Evolutionary conservation across 1,284 basidiomycete species (phyloP), one percentile per base, ranked within the genome.

Genomic region (Ceratobasidium theobromae): DNA sequence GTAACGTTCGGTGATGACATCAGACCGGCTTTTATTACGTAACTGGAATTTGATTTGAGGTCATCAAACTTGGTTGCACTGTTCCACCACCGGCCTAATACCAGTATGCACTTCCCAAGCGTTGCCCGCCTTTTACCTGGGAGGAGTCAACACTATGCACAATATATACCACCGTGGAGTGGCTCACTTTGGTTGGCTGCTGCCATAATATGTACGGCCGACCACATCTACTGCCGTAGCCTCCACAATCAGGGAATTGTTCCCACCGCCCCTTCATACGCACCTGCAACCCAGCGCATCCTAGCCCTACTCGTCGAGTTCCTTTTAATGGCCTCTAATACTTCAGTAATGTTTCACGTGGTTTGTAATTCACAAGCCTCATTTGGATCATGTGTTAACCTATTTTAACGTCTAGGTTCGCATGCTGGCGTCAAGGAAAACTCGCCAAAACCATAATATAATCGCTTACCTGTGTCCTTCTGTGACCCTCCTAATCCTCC

Each of bases 291-390:
- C 23, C 60, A 64, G 27, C 60, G 49, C 11, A 32, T 64, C n/a
- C 43, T 64, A 18, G 33, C 60, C 16, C 16, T 64, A 27, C n/a
- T 64, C 11, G 28, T 64, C 14, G 48, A 64, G 25, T 40, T 64
- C 35, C 45, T 33, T 28, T 43, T 64, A 49, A 52, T 64, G 49
- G 33, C 46, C 14, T 52, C 60, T 14, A 64, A 64, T 49, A 64
- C 48, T 5, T 48, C 49, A 8, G 35, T 45, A 8, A 64, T 64
- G 28, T 64, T 52, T 35, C 49, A 64, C 28, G 49, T 64, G 25
- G 60, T 64, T 4, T 41, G 60, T 51, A 52, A 32, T 28, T 41
- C 16, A 27, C 33, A n/a, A 23, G 5, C 30, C 18, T 4, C 4
- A 25, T 6, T 4, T 25, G n/a, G n/a, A 48, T 38, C 8, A 38